Evolutionary conservation across 768 basidiomycete genomes (phyloP), one percentile per base, ranked within the genome.

Genomic region (Kwoniella botswanensis): DNA sequence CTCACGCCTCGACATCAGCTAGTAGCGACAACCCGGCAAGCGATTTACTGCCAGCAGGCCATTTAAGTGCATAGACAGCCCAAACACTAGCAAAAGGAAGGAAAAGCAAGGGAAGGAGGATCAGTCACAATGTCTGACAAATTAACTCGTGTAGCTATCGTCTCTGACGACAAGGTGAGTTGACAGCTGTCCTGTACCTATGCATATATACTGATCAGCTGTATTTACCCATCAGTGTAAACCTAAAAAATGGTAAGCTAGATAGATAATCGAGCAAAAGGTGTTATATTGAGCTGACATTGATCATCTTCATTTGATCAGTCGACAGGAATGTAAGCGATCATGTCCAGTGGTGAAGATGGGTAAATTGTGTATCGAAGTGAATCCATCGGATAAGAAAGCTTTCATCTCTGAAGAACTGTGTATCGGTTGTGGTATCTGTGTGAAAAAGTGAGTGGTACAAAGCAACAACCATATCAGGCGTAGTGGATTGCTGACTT

Each of bases 361-460:
- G 94, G 94, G 97, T 18, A 98, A 97, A 85, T 87, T 99, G 24
- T 99, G 97, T 87, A 98, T 98, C 76, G 97, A 98, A 85, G 97
- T 99, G 74, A 95, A 94, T 84, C 83, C 96, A 15, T 88, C 90
- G 9, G 95, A 97, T 86, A 98, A 98, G 87, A 97, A 98, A 85
- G 92, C 97, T 1, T 98, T 95, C 88, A 92, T 99, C 85, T 98
- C 97, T 29, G 97, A 99, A 84, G 94, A 96, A 83, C 87, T 99
- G 66, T 99, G 97, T 83, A 99, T 99, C 71, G 97, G 97, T 78
- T 99, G 97, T 85, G 97, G 97, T 92, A 98, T 99, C 80, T 99
- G 97, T 83, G 95, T 98, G 43, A 98, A 98, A 86, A 99, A 98
- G 96, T 97, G 80, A 82, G 91, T 86, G 6, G 9, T 3, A 15